Conservation (phyloP, 805 yeast species). For the Candida maris region DNA sequence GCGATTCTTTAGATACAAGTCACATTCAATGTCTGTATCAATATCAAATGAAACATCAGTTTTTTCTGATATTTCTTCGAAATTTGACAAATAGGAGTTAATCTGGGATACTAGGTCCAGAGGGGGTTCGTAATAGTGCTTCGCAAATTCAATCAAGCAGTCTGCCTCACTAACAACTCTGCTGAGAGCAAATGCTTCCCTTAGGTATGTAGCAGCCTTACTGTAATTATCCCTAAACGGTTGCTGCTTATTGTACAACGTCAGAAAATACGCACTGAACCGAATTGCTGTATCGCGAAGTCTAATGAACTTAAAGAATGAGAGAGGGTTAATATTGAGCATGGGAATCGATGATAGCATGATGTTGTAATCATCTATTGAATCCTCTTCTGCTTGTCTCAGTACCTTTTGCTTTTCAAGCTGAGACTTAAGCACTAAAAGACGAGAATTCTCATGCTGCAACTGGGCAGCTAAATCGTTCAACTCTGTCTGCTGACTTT, state of each 20-base stretch:
- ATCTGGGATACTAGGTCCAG: slow-evolving; percentile 1
- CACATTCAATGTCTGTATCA: slow-evolving; percentile 1
- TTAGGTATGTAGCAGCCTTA: slow-evolving; percentile 4
- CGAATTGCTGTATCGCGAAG: slow-evolving; percentile 7
- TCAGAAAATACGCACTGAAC: slow-evolving; percentile 5
- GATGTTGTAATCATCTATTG: slow-evolving; percentile 8
- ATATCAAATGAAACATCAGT: slow-evolving; percentile 4
- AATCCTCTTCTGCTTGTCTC: slow-evolving; percentile 7
- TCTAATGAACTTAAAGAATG: slow-evolving; percentile 10
- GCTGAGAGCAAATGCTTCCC: slow-evolving; percentile 7
- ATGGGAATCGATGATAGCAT: slow-evolving; percentile 4
- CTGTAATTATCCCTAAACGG: slow-evolving; percentile 10
- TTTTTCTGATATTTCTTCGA: slow-evolving; percentile 5
- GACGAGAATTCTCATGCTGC: slow-evolving; percentile 18
- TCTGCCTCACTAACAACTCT: slow-evolving; percentile 1
- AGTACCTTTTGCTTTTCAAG: slow-evolving; percentile 9
- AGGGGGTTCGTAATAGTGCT: slow-evolving; percentile 6
- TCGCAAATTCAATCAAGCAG: slow-evolving; percentile 5
- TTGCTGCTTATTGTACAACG: not conserved
- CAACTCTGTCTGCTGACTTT: slow-evolving; percentile 4
- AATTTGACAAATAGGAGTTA: slow-evolving; percentile 3
- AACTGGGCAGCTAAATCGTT: too few relatives aligned
- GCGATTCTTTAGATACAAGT: slow-evolving; percentile 6
- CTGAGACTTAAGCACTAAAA: slow-evolving; percentile 7
- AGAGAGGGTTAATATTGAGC: slow-evolving; percentile 1